A percentile compares a stretch with the other conserved stretches of the same genome.
These are phyloP conservation scores for Primulina tabacum DNA, from an alignment of 257 asterid genomes.

Conservation along the genomic window DNA sequence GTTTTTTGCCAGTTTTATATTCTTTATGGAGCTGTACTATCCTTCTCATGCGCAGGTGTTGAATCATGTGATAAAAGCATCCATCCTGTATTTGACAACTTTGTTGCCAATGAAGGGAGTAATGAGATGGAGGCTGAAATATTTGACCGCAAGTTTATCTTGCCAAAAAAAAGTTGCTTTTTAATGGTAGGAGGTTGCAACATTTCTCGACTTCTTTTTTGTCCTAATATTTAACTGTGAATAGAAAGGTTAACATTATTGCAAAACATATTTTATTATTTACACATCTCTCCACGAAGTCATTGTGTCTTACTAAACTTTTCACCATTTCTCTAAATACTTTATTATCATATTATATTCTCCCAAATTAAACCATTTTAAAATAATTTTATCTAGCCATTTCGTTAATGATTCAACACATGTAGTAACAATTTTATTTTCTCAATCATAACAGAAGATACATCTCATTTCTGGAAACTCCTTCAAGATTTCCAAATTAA, in stretches of 20 bases:
- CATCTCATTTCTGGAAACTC: too few species aligned
- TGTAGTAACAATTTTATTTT: too few species aligned
- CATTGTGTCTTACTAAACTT: neutral
- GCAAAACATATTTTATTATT: neutral
- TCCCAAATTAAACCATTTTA: neutral
- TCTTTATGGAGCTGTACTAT: constrained; percentile 11
- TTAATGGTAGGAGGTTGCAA: constrained; percentile 53
- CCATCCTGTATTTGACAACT: constrained; percentile 54
- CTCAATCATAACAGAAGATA: too few species aligned
- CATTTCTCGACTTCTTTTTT: neutral
- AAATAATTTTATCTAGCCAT: too few species aligned
- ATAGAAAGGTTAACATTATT: neutral
- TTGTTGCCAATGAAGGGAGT: constrained; percentile 45
- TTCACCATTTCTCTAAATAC: neutral
- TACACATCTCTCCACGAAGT: neutral
- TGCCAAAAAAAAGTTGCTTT: constrained; percentile 71
- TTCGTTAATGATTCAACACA: neutral
- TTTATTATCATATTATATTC: too few species aligned
- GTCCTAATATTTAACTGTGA: neutral
- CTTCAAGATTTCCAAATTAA: too few species aligned
- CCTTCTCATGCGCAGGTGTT: constrained; percentile 37
- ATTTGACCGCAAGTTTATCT: constrained; percentile 48
- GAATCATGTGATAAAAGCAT: constrained; percentile 28
- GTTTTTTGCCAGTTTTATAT: neutral
- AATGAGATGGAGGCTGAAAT: constrained; percentile 63